phyloP scores from a whole-genome alignment of 345 rosid genomes.

The Arabis alpina region DNA sequence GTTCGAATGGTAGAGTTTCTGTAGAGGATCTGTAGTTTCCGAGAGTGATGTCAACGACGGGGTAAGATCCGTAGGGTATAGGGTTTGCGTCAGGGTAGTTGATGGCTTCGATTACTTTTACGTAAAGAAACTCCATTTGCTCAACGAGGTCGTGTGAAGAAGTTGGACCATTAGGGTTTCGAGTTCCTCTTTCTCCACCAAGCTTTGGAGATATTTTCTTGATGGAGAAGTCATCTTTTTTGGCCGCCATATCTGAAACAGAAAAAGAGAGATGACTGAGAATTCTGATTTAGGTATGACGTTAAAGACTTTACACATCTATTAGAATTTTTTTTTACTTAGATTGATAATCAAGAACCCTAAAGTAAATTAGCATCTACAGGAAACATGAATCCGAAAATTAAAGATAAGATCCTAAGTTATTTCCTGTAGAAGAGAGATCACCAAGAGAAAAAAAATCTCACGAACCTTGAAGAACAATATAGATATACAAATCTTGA shows the following conservation, averaged over 20 bases:
- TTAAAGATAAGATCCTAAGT: conserved; percentile 1
- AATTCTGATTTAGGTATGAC: background rate
- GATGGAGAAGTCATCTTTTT: conserved; percentile 23
- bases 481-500: background rate
- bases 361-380: background rate
- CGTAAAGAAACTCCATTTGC: conserved; percentile 41
- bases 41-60: conserved; percentile 35
- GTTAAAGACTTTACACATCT: too few species aligned
- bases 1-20: conserved; percentile 8
- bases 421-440: background rate
- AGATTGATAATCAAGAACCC: background rate
- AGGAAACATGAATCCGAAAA: background rate
- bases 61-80: background rate
- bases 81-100: background rate
- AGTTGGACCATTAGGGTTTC: conserved; percentile 28
- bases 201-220: conserved; percentile 37
- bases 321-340: background rate
- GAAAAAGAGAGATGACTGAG: conserved; percentile 5
- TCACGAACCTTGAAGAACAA: conserved; percentile 17
- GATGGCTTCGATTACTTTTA: conserved; percentile 21
- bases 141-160: conserved; percentile 40
- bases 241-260: conserved; percentile 27
- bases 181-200: conserved; percentile 38
- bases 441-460: background rate
- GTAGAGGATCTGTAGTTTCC: conserved; percentile 38